Conservation (phyloP, 2,329 filamentous ascomycete genomes). For the Cordyceps militaris region DNA sequence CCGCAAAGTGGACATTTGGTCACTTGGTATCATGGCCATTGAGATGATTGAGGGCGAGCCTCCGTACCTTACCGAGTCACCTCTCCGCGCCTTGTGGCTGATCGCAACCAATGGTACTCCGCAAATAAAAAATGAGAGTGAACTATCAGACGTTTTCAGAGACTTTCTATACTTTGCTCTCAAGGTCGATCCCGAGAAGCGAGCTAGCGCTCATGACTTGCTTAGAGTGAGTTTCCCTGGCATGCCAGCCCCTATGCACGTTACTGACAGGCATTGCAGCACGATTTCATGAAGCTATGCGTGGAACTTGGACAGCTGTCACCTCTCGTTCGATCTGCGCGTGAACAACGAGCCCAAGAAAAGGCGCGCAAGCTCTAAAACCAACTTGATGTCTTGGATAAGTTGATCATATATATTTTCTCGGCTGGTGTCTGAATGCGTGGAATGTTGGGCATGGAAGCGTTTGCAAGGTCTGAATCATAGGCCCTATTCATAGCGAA, state of each 20-base stretch:
- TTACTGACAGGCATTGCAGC: conserved; percentile 39
- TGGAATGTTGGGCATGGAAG: neutral
- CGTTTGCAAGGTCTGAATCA: neutral
- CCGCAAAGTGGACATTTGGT: conserved; percentile 98
- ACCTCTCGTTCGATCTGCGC: conserved; percentile 78
- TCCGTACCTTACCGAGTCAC: conserved; percentile 91
- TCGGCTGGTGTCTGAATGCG: conserved; percentile 5
- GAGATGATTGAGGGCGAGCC: conserved; percentile 99
- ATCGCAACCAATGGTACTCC: conserved; percentile 97
- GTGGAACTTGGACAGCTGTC: conserved; percentile 70
- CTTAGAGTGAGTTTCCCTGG: conserved; percentile 61
- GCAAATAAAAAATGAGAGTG: conserved; percentile 85
- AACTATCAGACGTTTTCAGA: conserved; percentile 71
- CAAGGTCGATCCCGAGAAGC: conserved; percentile 95
- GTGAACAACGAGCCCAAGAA: conserved; percentile 79
- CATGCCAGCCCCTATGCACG: conserved; percentile 22
- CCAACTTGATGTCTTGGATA: neutral
- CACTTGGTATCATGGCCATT: conserved; percentile 96
- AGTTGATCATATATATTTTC: neutral
- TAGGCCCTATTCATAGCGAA: neutral
- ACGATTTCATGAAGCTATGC: conserved; percentile 73
- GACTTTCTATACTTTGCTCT: conserved; percentile 91
- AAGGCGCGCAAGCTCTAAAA: conserved; percentile 58
- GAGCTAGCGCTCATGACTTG: conserved; percentile 89
- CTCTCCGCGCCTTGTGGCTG: conserved; percentile 83